Percentiles rank a stretch among this genome's conserved stretches.
Evolutionary conservation across 2,329 filamentous ascomycete species (phyloP).

Genomic region (Penicillium psychrosexuale): DNA sequence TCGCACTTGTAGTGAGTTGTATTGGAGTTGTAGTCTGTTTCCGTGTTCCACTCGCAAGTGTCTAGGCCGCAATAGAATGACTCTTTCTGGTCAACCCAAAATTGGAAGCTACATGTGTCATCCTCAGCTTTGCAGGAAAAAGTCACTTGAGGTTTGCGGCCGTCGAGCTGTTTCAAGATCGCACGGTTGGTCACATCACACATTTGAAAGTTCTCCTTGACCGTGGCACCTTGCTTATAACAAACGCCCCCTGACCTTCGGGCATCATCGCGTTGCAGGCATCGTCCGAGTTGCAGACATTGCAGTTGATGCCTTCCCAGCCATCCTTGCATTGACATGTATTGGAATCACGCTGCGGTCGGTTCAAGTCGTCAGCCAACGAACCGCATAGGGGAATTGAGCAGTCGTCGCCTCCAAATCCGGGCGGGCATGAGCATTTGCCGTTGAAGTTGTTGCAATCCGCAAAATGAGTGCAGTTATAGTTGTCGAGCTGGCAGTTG

Average conservation of each 20-base stretch:
- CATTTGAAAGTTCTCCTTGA: constrained; percentile 95
- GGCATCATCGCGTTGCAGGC: constrained; percentile 89
- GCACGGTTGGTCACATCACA: constrained; percentile 96
- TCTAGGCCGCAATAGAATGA: constrained; percentile 94
- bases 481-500: constrained; percentile 93
- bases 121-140: constrained; percentile 80
- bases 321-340: constrained; percentile 85
- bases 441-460: constrained; percentile 86
- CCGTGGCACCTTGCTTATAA: constrained; percentile 83
- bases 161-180: constrained; percentile 81
- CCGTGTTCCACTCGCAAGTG: constrained; percentile 70
- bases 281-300: constrained; percentile 79
- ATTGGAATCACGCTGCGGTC: constrained; percentile 68
- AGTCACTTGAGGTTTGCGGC: constrained; percentile 85
- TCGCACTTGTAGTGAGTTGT: constrained; percentile 81
- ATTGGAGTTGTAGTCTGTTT: constrained; percentile 69
- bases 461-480: constrained; percentile 86
- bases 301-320: constrained; percentile 97
- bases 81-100: constrained; percentile 92
- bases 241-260: constrained; percentile 76
- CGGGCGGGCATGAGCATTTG: constrained; percentile 86
- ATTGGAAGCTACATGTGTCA: constrained; percentile 89
- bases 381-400: constrained; percentile 89
- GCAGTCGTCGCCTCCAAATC: constrained; percentile 93
- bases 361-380: constrained; percentile 73